These are phyloP conservation scores for Castanea crenata DNA, from an alignment of 306 rosid genomes.

Conservation along the genomic window DNA sequence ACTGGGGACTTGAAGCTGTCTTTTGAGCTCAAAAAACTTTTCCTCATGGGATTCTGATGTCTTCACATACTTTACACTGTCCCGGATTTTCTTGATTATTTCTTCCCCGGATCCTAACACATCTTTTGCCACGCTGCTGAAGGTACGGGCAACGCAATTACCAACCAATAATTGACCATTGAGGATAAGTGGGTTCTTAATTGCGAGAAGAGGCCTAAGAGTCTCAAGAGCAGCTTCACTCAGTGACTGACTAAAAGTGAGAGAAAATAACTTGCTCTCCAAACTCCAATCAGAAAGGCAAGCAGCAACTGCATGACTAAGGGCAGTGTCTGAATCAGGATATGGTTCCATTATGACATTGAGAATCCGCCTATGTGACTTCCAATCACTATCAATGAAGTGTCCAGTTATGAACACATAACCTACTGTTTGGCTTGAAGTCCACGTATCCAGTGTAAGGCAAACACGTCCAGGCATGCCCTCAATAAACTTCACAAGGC, in stretches of 20 bases:
- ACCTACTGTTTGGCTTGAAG: constrained; percentile 77
- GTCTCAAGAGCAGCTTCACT: constrained; percentile 57
- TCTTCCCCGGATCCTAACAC: constrained; percentile 50
- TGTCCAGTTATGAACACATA: constrained; percentile 85
- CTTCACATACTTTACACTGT: constrained; percentile 84
- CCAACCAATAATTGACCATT: constrained; percentile 78
- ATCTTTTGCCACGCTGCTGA: constrained; percentile 67
- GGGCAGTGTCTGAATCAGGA: constrained; percentile 73
- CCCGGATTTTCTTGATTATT: constrained; percentile 59
- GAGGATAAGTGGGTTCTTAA: constrained; percentile 78
- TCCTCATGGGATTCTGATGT: constrained; percentile 86
- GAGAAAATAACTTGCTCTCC: constrained; percentile 75
- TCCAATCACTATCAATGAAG: constrained; percentile 90
- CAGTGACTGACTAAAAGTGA: constrained; percentile 51
- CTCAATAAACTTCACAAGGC: constrained; percentile 55
- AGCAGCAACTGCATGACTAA: constrained; percentile 81
- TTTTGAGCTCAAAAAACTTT: constrained; percentile 72
- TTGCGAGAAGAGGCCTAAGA: constrained; percentile 72
- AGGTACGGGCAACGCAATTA: constrained; percentile 74
- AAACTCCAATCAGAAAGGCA: constrained; percentile 91
- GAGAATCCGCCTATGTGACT: constrained; percentile 72
- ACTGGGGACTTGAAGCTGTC: constrained; percentile 87
- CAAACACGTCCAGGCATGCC: constrained; percentile 82
- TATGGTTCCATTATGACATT: constrained; percentile 97
- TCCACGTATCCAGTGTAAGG: constrained; percentile 84